phyloP scores from a whole-genome alignment of 306 rosid species.

The Trifolium subterraneum region DNA sequence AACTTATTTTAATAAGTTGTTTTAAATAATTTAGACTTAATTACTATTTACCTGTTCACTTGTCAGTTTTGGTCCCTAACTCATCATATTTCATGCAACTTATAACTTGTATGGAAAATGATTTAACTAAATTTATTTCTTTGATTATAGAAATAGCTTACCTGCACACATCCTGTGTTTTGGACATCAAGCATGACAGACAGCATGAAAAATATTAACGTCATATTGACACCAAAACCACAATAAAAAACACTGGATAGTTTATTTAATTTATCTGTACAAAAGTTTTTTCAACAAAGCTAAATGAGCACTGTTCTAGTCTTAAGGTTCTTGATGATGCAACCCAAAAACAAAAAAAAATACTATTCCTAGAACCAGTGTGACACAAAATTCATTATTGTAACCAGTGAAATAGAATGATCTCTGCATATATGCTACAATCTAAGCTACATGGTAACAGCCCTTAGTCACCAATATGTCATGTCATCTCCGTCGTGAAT shows the following conservation, averaged over 20 bases:
- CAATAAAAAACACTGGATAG: background rate
- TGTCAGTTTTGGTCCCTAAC: no score
- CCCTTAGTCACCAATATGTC: constrained; percentile 6
- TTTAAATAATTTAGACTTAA: no score
- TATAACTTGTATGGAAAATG: no score
- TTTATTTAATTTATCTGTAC: background rate
- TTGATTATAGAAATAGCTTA: no score
- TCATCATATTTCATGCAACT: no score
- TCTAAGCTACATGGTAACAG: constrained; percentile 14
- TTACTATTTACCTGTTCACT: no score
- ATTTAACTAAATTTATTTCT: no score
- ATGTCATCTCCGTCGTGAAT: constrained; percentile 13
- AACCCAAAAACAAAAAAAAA: constrained; percentile 6
- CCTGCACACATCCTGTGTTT: no score
- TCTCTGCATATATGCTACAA: constrained; percentile 8
- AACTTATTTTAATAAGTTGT: no score
- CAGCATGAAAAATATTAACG: background rate
- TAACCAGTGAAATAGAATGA: background rate
- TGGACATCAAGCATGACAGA: background rate
- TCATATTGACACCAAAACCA: constrained; percentile 14
- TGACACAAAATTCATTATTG: constrained; percentile 20
- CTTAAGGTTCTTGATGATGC: constrained; percentile 1
- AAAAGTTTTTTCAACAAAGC: constrained; percentile 5
- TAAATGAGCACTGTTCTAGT: constrained; percentile 2
- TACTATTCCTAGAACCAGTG: background rate